Evolutionary conservation across 495 filamentous ascomycete species (phyloP), one percentile per base, ranked within the genome.

Genomic region (Hypomontagnella submonticulosa): DNA sequence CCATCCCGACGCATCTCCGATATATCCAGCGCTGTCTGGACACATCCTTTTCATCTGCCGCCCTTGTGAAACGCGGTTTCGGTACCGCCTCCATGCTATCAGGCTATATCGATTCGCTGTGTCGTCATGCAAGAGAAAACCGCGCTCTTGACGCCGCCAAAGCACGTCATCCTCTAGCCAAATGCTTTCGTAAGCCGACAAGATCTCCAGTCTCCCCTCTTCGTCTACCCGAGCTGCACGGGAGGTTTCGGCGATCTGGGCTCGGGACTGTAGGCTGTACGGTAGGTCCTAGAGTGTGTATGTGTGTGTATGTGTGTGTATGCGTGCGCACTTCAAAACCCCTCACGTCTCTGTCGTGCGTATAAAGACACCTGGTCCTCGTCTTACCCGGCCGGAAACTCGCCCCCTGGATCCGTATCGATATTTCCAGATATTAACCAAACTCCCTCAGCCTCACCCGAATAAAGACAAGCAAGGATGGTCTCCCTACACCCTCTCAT

Each of bases 401-500:
- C 23, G 23, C 23, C 23, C 23, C 23, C 23, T 27, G 23, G 23
- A 27, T 27, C 23, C 23, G 23, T 27, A 27, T 27, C 23, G 23
- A 27, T 38, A 15, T 10, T 19, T 19, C 34, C 19, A 36, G 32
- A 52, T 23, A 52, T 9, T n/a, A 52, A 20, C 33, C 32, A 4
- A n/a, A 15, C 12, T 36, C 18, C 41, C 38, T 27, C 1, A 48
- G 13, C 20, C 8, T 50, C 23, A 43, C 40, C 56, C 18, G 20
- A 4, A 46, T n/a, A 53, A 51, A 46, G 20, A 34, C 77, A 77
- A 73, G 64, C 68, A 19, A 73, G 74, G 9, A 67, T 67, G 64
- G 58, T 20, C 36, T 83, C 81, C 20, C 75, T 88, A 36, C 85
- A 88, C 75, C 85, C 86, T 56, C 73, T 84, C 40, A 67, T 88